Evolutionary conservation across 1,284 basidiomycete genomes (phyloP).

Genomic region (Austroboletus olivaceoglutinosus): DNA sequence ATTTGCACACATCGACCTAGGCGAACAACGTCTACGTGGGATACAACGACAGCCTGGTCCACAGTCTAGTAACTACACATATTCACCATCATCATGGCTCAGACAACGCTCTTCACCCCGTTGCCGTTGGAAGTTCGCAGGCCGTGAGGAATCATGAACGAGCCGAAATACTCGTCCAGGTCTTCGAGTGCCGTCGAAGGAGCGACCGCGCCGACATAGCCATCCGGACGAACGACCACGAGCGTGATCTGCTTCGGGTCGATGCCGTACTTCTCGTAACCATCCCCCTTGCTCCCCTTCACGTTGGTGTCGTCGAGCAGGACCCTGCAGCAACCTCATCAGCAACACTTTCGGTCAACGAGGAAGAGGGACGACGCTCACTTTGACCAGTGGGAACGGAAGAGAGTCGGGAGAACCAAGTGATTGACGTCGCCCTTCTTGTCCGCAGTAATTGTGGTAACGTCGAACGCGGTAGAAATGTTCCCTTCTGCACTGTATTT

Average conservation of each 20-base stretch:
- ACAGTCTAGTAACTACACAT: no score
- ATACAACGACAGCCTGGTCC: no score
- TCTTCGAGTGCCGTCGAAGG: constrained; percentile 3
- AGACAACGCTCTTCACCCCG: no score
- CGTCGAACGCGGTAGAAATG: not conserved
- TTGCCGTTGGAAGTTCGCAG: not conserved
- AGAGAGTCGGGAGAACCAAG: not conserved
- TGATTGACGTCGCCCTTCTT: not conserved
- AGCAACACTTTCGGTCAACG: not conserved
- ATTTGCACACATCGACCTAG: no score
- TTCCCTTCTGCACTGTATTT: not conserved
- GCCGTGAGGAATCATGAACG: not conserved
- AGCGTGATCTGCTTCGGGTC: not conserved
- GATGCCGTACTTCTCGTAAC: not conserved
- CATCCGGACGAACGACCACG: constrained; percentile 12
- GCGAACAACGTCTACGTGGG: no score
- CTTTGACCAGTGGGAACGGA: not conserved
- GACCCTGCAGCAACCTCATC: not conserved
- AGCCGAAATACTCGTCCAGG: not conserved
- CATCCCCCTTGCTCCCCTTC: not conserved
- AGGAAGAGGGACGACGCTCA: not conserved
- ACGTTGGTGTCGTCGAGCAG: not conserved
- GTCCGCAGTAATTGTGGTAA: not conserved
- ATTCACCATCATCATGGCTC: no score
- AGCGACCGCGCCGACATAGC: constrained; percentile 9